Evolutionary conservation across 2,329 filamentous ascomycete genomes (phyloP).

Genomic region (Alternaria sp.): DNA sequence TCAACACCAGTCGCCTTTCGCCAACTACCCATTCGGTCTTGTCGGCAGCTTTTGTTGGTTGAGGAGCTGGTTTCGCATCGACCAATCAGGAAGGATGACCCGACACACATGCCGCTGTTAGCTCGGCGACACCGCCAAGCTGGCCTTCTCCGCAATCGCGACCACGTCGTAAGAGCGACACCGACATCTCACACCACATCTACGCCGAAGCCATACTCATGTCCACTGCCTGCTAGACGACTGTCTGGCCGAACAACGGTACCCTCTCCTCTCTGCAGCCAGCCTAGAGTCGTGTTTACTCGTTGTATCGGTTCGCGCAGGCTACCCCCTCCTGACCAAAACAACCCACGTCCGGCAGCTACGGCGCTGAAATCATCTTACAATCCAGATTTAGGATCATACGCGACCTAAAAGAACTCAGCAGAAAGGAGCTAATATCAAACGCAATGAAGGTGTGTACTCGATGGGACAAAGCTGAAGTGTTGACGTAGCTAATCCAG

Average conservation of each 20-base stretch:
- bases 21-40: conserved; percentile 36
- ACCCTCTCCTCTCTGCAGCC: conserved; percentile 53
- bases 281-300: conserved; percentile 53
- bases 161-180: conserved; percentile 34
- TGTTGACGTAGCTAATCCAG: conserved; percentile 44
- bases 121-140: conserved; percentile 32
- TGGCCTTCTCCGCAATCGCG: conserved; percentile 40
- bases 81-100: conserved; percentile 39
- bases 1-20: conserved; percentile 40
- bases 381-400: conserved; percentile 4
- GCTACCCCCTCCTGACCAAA: conserved; percentile 44
- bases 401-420: conserved; percentile 12
- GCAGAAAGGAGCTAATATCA: conserved; percentile 10
- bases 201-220: conserved; percentile 33
- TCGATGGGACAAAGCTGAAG: conserved; percentile 27
- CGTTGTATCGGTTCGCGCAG: conserved; percentile 51
- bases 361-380: conserved; percentile 29
- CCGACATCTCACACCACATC: conserved; percentile 37
- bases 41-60: conserved; percentile 43
- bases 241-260: conserved; percentile 52
- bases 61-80: conserved; percentile 24
- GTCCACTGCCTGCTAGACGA: conserved; percentile 51
- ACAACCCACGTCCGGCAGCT: conserved; percentile 36
- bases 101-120: conserved; percentile 40
- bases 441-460: conserved; percentile 52